A percentile compares a stretch with the other conserved stretches of the same genome.
Evolutionary conservation across 2,329 filamentous ascomycete species (phyloP).

Genomic region (Dothistroma pini): DNA sequence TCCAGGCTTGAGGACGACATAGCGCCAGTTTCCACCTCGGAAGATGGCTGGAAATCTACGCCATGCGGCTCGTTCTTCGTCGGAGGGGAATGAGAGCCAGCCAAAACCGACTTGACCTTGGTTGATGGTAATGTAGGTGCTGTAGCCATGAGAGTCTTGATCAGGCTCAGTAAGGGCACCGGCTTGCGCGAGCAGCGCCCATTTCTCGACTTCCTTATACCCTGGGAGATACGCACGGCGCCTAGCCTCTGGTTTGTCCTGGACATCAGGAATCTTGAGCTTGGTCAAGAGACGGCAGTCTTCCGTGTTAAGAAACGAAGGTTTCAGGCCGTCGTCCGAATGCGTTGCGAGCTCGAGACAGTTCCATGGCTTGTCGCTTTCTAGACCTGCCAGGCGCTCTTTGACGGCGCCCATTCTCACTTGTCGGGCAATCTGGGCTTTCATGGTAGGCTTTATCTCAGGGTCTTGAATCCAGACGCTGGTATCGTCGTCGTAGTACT

Average conservation of each 20-base stretch:
- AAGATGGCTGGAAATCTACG: conserved; percentile 17
- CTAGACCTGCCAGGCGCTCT: conserved; percentile 22
- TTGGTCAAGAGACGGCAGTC: conserved; percentile 34
- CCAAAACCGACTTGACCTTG: conserved; percentile 33
- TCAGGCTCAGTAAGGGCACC: conserved; percentile 35
- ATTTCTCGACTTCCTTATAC: conserved; percentile 36
- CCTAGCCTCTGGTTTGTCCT: conserved; percentile 24
- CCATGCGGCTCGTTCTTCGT: conserved; percentile 29
- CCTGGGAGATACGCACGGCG: conserved; percentile 29
- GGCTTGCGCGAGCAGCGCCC: conserved; percentile 33
- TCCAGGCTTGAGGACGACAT: conserved; percentile 31
- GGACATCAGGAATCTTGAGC: conserved; percentile 28
- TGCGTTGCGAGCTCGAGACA: conserved; percentile 33
- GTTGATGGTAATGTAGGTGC: conserved; percentile 35
- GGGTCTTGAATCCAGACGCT: conserved; percentile 32
- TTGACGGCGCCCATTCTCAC: conserved; percentile 29
- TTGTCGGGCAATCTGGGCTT: conserved; percentile 12
- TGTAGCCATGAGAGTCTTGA: conserved; percentile 35
- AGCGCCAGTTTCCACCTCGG: conserved; percentile 30
- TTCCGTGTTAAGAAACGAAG: conserved; percentile 31
- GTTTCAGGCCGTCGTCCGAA: conserved; percentile 32
- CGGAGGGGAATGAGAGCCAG: conserved; percentile 30
- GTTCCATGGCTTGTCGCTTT: conserved; percentile 29
- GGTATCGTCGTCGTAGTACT: conserved; percentile 32
- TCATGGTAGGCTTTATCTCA: conserved; percentile 10